These are phyloP conservation scores for Hyphopichia wangnamkhiaoensis DNA, from an alignment of 1,139 yeast species.

Conservation along the genomic window DNA sequence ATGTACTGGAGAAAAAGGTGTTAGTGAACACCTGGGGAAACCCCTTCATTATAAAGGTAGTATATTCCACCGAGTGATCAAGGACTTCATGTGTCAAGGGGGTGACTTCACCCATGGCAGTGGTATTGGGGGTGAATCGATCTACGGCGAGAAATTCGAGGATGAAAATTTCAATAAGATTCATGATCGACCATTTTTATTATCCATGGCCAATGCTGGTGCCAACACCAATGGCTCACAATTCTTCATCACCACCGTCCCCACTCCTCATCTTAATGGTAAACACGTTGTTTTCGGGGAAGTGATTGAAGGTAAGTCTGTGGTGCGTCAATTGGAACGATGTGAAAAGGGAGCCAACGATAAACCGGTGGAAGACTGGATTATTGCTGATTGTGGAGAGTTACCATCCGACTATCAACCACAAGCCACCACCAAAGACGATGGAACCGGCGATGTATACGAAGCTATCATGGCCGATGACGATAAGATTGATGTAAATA, in stretches of 20 bases:
- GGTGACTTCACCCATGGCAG: slow-evolving; percentile 91
- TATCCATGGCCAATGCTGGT: slow-evolving; percentile 97
- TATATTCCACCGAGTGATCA: slow-evolving; percentile 88
- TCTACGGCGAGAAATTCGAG: slow-evolving; percentile 92
- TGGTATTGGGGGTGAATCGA: slow-evolving; percentile 95
- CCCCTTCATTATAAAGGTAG: slow-evolving; percentile 78
- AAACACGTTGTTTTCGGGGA: slow-evolving; percentile 97
- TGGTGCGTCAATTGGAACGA: slow-evolving; percentile 77
- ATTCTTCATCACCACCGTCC: slow-evolving; percentile 85
- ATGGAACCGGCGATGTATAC: slow-evolving; percentile 82
- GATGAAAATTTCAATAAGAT: slow-evolving; percentile 81
- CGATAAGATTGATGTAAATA: slow-evolving; percentile 57
- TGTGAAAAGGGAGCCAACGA: slow-evolving; percentile 63
- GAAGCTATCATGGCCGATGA: slow-evolving; percentile 80
- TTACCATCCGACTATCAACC: slow-evolving; percentile 60
- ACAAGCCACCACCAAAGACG: slow-evolving; percentile 48
- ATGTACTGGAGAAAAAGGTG: slow-evolving; percentile 88
- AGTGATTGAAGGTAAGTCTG: slow-evolving; percentile 77
- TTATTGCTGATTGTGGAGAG: slow-evolving; percentile 79
- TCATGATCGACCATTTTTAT: slow-evolving; percentile 82
- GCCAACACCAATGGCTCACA: slow-evolving; percentile 96
- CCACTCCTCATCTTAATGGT: slow-evolving; percentile 84
- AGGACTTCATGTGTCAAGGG: slow-evolving; percentile 91
- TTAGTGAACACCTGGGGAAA: slow-evolving; percentile 55
- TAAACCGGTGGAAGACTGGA: slow-evolving; percentile 64